Evolutionary conservation across 2,329 filamentous ascomycete genomes (phyloP), one percentile per base, ranked within the genome.

Genomic region (Alternaria brassicicola): DNA sequence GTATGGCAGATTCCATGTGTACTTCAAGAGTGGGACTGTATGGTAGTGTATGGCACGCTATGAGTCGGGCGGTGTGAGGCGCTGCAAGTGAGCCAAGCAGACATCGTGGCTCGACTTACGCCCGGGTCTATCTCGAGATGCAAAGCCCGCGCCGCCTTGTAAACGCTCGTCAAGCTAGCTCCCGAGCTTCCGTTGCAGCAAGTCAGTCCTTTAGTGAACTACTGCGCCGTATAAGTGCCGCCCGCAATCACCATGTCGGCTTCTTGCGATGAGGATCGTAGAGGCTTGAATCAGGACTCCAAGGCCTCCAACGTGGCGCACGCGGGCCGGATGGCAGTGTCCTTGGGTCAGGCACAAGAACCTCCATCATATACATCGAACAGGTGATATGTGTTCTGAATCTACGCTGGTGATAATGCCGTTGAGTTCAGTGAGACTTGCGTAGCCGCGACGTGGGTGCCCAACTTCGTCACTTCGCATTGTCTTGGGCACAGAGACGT

Each of bases 261-360:
- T 21, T 45, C 38, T 56, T 21, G 26, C 47, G 38, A 47, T 19
- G 50, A 28, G 45, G 38, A 19, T 49, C 47, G 21, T 45, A 19
- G 47, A 56, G 30, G 31, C 38, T 43, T n/a, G 39, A 30, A 47
- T 50, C 49, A 56, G 53, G 53, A 49, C 53, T 52, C 46, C 47
- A 55, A 55, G 54, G 54, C 54, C 39, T 57, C 48, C 49, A 52
- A 45, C 31, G 41, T 46, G 54, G 48, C 48, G 43, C 33, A 49
- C 43, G 30, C 49, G 54, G 49, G 25, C 39, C 41, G 41, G 48
- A 35, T 56, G 53, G 41, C 30, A 38, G 21, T 19, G 31, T 28
- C 41, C 26, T 41, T 33, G 33, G 53, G 13, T 41, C 23, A 52
- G 41, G 48, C 39, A 26, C 33, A 21, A 21, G 43, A 46, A 39